phyloP scores from a whole-genome alignment of 2,329 filamentous ascomycete species.

The Diaporthe sp. region DNA sequence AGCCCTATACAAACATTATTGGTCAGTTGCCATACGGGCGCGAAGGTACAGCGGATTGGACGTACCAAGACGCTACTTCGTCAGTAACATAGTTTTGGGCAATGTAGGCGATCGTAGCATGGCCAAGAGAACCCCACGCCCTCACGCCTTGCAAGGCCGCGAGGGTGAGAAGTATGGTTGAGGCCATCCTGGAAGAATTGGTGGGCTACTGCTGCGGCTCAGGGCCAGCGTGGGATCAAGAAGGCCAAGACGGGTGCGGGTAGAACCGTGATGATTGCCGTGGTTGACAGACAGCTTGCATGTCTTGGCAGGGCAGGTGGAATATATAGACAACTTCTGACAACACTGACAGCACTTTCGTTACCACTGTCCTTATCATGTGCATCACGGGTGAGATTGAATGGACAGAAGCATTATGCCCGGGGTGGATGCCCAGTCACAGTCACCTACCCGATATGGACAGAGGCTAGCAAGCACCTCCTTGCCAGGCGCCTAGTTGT shows the following conservation, averaged over 20 bases:
- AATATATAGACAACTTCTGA: background rate
- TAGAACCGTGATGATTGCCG: constrained; percentile 25
- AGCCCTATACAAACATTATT: constrained; percentile 43
- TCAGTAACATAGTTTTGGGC: constrained; percentile 54
- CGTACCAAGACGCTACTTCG: constrained; percentile 48
- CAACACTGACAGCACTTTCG: background rate
- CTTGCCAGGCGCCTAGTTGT: background rate
- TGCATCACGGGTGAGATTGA: background rate
- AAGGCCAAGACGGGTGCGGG: constrained; percentile 26
- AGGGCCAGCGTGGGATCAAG: background rate
- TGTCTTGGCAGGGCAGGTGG: constrained; percentile 11
- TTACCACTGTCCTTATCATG: background rate
- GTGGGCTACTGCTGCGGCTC: background rate
- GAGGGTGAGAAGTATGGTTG: constrained; percentile 33
- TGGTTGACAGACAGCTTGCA: background rate
- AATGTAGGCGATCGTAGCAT: constrained; percentile 57
- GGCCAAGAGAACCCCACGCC: constrained; percentile 49
- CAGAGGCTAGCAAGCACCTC: background rate
- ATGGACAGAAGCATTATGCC: background rate
- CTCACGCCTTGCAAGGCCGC: constrained; percentile 36
- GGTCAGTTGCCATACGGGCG: background rate
- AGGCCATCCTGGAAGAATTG: constrained; percentile 22
- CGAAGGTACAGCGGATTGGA: background rate
- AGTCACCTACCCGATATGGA: constrained; percentile 18
- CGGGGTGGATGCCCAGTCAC: constrained; percentile 4